Base-by-base conservation (phyloP, 2,329 filamentous ascomycete species). In the Colletotrichum lini region DNA sequence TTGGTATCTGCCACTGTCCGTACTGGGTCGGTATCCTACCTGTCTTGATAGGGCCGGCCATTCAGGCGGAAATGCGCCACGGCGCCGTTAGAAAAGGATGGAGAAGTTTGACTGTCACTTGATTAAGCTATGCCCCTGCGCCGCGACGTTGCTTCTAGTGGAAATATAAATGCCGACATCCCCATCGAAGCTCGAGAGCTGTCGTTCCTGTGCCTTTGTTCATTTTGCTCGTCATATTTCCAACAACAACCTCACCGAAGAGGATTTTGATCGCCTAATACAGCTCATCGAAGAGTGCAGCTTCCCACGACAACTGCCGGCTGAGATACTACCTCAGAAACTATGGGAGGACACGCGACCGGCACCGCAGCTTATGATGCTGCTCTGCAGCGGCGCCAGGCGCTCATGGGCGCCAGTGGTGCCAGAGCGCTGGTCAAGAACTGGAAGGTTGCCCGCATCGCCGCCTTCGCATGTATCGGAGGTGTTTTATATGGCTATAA, bases 401-500 rank as follows among this genome's bases (percentile, higher is more conserved):
- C 84, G 49, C 80, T 90, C 38, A 88, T 88, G 85, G 87, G 87
- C 63, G 81, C 81, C 2, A 85, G 83, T 73, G 88, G 88, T 4
- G 85, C 86, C 0, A 76, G 80, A 21, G 88, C 87, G 15, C 79
- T 91, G 53, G 77, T 90, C 16, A 90, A 89, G 79, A 91, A 91
- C 76, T 86, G 86, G 76, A 87, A 86, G 53, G 89, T 91, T 18
- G 89, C 90, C 74, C 82, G 85, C n/a, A 86, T 91, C 70, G 88
- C 89, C 2, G 81, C 87, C 52, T 91, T 91, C 77, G 89, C 89
- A 8, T 91, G 89, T 72, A 88, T 91, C 52, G 90, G 90, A 23
- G 89, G 89, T 63, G 82, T 90, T 2, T 80, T 90, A 1, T 90
- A 93, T 78, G 91, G 93, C 23, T 94, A 94, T 81, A 94, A 94